Base-by-base conservation (phyloP, 768 basidiomycete species). In the Ramaria sp. region DNA sequence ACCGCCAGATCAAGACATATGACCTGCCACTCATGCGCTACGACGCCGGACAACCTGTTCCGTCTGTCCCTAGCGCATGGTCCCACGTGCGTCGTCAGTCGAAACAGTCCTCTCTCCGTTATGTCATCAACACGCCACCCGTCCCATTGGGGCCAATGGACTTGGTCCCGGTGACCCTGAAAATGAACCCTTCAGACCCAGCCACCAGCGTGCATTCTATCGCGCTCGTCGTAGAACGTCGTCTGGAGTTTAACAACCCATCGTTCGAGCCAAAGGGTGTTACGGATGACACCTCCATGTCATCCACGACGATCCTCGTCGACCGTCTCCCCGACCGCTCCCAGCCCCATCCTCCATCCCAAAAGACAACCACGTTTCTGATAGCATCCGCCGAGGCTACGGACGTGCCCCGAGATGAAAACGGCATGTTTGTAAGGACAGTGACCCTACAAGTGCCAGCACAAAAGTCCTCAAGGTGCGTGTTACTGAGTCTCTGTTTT, bases 21-120 rank as follows among this genome's bases (percentile, higher is more conserved):
- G 86, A 89, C 42, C 71, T 92, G 3, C 74, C 78, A 34, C 73
- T 91, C n/a, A 64, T 83, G 42, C 82, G 86, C 44, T 84, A 82
- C 60, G 85, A 84, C 66, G 64, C 76, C 1, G 82, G 82, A 0
- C 62, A 71, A 20, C 67, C 64, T 8, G 48, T 42, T n/a, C 52
- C 65, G 58, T 27, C 58, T 51, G 18, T 52, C 45, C 53, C 49
- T 56, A 48, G 20, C 38, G 27, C 48, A 24, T 47, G 25, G 51
- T 32, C 41, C 34, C 57, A 13, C 20, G 52, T 50, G 66, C 18
- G 71, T 71, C 32, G 62, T n/a, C n/a, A n/a, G 67, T 43, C 60
- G 64, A 12, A 67, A 71, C 36, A 69, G 68, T 47, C 62, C 64
- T 24, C 55, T 16, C 47, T 88, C 63, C 77, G 76, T 50, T 89